phyloP scores from a whole-genome alignment of 495 filamentous ascomycete species.

The Hypoxylon fuscum region DNA sequence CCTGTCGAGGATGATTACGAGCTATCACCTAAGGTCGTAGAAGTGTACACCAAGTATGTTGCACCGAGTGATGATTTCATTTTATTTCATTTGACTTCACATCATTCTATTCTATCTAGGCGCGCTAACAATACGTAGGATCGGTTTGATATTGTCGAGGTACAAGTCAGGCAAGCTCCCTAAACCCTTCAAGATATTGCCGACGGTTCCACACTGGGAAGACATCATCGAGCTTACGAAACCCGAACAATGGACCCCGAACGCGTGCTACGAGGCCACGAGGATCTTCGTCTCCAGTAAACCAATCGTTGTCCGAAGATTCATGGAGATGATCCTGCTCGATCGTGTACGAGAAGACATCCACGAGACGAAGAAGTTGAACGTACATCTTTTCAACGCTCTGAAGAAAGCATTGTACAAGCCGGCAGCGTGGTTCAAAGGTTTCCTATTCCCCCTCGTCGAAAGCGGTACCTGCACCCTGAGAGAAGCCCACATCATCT shows the following conservation, averaged over 20 bases:
- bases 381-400: constrained; percentile 92
- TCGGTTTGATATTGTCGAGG: constrained; percentile 86
- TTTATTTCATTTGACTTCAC: too few relatives aligned
- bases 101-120: too few relatives aligned
- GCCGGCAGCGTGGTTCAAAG: constrained; percentile 96
- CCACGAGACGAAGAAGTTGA: constrained; percentile 77
- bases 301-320: constrained; percentile 77
- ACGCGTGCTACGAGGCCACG: constrained; percentile 86
- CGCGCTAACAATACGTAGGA: constrained; percentile 56
- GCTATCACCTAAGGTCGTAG: constrained; percentile 88
- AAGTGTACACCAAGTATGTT: constrained; percentile 86
- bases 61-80: constrained; percentile 15
- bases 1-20: constrained; percentile 78
- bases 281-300: constrained; percentile 87
- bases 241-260: constrained; percentile 86
- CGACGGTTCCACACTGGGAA: constrained; percentile 89
- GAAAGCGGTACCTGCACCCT: constrained; percentile 70
- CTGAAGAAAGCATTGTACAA: constrained; percentile 95
- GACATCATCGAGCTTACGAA: constrained; percentile 83
- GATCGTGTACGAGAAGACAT: constrained; percentile 88
- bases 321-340: constrained; percentile 81
- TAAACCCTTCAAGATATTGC: constrained; percentile 97
- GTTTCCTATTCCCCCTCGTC: constrained; percentile 90
- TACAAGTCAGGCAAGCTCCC: constrained; percentile 96
- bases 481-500: constrained; percentile 89